Conservation (phyloP, 2,329 filamentous ascomycete genomes). For the Trichophyton schoenleinii region DNA sequence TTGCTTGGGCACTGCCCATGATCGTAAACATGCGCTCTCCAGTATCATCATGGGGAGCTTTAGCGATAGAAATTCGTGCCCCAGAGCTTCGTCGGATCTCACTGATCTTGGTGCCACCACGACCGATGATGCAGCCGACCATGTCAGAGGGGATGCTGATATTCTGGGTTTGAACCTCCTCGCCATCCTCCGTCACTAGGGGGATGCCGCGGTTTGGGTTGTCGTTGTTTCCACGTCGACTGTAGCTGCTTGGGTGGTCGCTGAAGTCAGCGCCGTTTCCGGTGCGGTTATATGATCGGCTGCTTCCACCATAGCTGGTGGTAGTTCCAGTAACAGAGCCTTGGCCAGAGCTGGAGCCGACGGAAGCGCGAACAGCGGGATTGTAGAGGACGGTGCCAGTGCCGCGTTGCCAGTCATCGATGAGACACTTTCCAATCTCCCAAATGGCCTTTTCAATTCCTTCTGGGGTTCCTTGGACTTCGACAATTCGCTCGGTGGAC, state of each 20-base stretch:
- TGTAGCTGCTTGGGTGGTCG: conserved; percentile 60
- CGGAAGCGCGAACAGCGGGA: conserved; percentile 76
- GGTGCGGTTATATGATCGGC: conserved; percentile 74
- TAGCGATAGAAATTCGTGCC: conserved; percentile 93
- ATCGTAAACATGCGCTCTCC: conserved; percentile 99
- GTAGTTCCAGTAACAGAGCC: conserved; percentile 32
- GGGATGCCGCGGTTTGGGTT: conserved; percentile 67
- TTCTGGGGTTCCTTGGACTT: conserved; percentile 87
- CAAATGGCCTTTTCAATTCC: conserved; percentile 92
- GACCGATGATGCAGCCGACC: conserved; percentile 98
- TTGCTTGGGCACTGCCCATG: conserved; percentile 84
- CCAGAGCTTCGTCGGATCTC: conserved; percentile 96
- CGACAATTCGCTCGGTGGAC: conserved; percentile 94
- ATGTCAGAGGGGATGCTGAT: conserved; percentile 99
- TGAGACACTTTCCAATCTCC: conserved; percentile 97
- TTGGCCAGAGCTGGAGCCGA: conserved; percentile 44
- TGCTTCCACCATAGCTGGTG: conserved; percentile 41
- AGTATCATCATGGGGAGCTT: conserved; percentile 90
- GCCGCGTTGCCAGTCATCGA: conserved; percentile 95
- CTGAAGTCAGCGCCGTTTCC: conserved; percentile 97
- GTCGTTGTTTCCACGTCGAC: conserved; percentile 73
- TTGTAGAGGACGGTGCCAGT: conserved; percentile 97
- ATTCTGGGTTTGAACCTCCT: conserved; percentile 97
- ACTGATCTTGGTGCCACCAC: conserved; percentile 90
- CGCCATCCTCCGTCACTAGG: conserved; percentile 87